Evolutionary conservation across 179 eudicot genomes (phyloP), one percentile per base, ranked within the genome.

Genomic region (Beta corolliflora): DNA sequence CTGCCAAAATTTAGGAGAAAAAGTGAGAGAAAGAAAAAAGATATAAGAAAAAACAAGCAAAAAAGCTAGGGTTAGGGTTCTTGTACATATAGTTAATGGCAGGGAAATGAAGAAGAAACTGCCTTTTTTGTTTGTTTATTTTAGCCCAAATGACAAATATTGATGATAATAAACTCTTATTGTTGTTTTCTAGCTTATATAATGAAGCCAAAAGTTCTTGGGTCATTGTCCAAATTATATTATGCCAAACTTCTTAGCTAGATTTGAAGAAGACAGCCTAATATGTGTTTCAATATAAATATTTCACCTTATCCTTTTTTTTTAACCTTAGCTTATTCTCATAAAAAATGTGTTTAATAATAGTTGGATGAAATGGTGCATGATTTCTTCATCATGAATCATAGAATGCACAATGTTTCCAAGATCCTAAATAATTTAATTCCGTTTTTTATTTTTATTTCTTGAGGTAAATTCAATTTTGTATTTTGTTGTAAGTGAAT

Each of bases 1-100:
- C 98, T 94, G 92, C 88, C 59, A n/a, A 56, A 75, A 61, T 53
- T 36, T 5, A 80, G 16, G 16, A 71, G 18, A 41, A 58, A 55
- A n/a, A 25, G 13, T 9, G 9, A 71, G 18, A 41, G 50, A 55
- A 29, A 25, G 13, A 29, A 36, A 63, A 59, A 61, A 50, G 25
- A 69, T 36, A 36, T 36, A 36, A 36, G 41, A 73, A 7, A 25
- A 5, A 58, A 77, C 53, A 60, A 81, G 58, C 50, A 66, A 56
- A 60, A 54, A 78, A 59, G 55, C 66, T 83, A 89, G 86, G 83
- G 80, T 85, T 85, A 81, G 77, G 76, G 76, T 82, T 84, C 68
- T n/a, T 77, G 52, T 69, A 67, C 63, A 73, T 44, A 56, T 13
- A 8, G 7, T 13, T 56, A 53, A 55, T 72, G 69, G 16, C 5